phyloP scores from a whole-genome alignment of 2,329 filamentous ascomycete genomes.

The Biscogniauxia mediterranea region DNA sequence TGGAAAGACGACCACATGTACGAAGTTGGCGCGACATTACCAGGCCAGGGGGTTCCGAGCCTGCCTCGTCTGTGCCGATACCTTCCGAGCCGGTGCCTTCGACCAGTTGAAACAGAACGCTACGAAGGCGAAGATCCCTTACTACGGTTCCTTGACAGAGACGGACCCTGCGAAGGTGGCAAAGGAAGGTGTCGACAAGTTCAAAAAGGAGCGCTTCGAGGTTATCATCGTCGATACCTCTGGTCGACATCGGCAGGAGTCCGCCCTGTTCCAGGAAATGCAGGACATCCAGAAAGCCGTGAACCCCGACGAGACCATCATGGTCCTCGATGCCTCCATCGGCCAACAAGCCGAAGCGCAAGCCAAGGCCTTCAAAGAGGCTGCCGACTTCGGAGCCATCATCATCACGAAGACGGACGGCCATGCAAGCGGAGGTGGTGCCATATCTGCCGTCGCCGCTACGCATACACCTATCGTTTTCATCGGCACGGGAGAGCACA shows the following conservation, averaged over 20 bases:
- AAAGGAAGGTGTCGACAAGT: slow-evolving; percentile 94
- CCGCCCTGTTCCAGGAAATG: slow-evolving; percentile 96
- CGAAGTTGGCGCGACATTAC: slow-evolving; percentile 93
- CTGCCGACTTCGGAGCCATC: slow-evolving; percentile 94
- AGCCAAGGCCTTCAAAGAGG: slow-evolving; percentile 94
- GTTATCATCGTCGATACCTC: slow-evolving; percentile 98
- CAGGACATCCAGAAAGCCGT: slow-evolving; percentile 91
- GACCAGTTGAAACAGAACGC: slow-evolving; percentile 99
- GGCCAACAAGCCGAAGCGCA: slow-evolving; percentile 95
- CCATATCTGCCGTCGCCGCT: slow-evolving; percentile 94
- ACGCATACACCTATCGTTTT: slow-evolving; percentile 97
- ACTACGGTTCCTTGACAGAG: slow-evolving; percentile 95
- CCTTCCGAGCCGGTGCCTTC: slow-evolving; percentile 96
- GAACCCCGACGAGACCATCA: slow-evolving; percentile 92
- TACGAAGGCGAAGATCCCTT: slow-evolving; percentile 97
- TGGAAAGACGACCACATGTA: slow-evolving; percentile 97
- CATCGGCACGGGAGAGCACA: slow-evolving; percentile 95
- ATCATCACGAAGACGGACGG: slow-evolving; percentile 99
- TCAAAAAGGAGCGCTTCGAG: slow-evolving; percentile 98
- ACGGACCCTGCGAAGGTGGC: slow-evolving; percentile 93
- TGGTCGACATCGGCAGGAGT: slow-evolving; percentile 90
- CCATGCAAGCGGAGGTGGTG: slow-evolving; percentile 91
- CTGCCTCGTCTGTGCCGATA: slow-evolving; percentile 94
- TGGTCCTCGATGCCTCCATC: slow-evolving; percentile 95
- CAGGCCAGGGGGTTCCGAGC: slow-evolving; percentile 89